These are phyloP conservation scores for Rehmannia glutinosa DNA, from an alignment of 257 asterid species.

Conservation along the genomic window DNA sequence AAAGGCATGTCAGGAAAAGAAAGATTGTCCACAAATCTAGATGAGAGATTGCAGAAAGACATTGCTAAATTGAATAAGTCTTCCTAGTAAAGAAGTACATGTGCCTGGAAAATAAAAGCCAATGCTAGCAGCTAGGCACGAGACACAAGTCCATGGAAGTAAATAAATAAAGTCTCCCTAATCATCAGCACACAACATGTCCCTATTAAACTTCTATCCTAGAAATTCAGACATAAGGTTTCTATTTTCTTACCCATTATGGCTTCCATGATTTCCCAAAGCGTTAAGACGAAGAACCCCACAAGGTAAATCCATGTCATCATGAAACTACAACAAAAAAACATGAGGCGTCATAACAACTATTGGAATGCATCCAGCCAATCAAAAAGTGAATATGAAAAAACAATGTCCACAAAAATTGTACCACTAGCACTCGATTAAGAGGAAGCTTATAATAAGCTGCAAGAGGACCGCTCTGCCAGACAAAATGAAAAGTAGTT, in stretches of 20 bases:
- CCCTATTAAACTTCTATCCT: background rate
- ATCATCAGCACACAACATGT: background rate
- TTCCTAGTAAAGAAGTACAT: too few species aligned
- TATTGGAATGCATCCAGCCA: background rate
- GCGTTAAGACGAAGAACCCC: constrained; percentile 93
- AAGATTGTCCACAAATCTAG: too few species aligned
- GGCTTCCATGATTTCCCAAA: constrained; percentile 74
- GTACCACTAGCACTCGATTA: constrained; percentile 85
- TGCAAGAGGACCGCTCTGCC: constrained; percentile 92
- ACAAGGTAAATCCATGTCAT: constrained; percentile 92
- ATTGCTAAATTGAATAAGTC: too few species aligned
- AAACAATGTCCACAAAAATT: background rate
- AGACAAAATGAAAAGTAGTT: constrained; percentile 6
- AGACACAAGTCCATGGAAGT: background rate
- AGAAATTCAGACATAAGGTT: background rate
- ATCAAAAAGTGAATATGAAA: constrained; percentile 7
- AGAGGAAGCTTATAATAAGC: constrained; percentile 98
- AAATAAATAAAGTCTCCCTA: background rate
- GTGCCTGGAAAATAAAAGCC: background rate
- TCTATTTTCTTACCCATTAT: constrained; percentile 64
- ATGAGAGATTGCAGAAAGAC: too few species aligned
- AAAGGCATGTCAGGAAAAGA: too few species aligned
- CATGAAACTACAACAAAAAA: constrained; percentile 60
- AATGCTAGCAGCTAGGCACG: background rate
- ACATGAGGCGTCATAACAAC: background rate